Conservation (phyloP, 441 rosid genomes). For the Macaranga tanarius region DNA sequence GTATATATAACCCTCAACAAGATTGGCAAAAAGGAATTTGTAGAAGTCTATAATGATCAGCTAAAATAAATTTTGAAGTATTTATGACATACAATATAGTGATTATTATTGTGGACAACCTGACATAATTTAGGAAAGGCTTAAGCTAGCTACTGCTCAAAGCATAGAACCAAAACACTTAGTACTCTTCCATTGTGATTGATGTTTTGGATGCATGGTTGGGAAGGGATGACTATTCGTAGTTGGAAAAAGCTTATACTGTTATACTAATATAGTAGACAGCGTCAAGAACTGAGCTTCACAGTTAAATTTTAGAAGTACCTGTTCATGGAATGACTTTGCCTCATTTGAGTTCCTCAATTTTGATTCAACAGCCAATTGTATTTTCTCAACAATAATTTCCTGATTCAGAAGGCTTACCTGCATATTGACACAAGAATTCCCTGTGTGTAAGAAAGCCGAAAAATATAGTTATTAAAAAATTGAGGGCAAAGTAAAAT, state of each 20-base stretch:
- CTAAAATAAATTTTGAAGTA: background rate
- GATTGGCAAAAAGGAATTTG: too few species aligned
- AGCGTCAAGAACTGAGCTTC: conserved; percentile 21
- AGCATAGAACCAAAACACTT: conserved; percentile 6
- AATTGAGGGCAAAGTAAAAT: background rate
- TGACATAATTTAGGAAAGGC: background rate
- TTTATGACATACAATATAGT: background rate
- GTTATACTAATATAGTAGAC: background rate
- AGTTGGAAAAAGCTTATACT: background rate
- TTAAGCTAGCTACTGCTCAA: background rate
- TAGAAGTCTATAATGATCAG: background rate
- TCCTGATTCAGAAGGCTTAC: conserved; percentile 95
- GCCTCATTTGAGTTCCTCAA: conserved; percentile 73
- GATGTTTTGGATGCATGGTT: background rate
- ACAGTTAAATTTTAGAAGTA: conserved; percentile 26
- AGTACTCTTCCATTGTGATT: background rate
- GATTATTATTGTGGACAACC: background rate
- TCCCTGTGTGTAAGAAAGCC: background rate
- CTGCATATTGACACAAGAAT: conserved; percentile 42
- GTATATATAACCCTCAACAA: too few species aligned
- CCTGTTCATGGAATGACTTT: conserved; percentile 84
- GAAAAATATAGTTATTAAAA: background rate
- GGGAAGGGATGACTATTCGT: conserved; percentile 5
- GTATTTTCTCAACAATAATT: conserved; percentile 72
- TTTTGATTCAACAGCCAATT: conserved; percentile 64